Percentiles rank a stretch among this genome's conserved stretches.
Conservation (phyloP, 2,329 filamentous ascomycete species). For the Diaporthe humulicola region DNA sequence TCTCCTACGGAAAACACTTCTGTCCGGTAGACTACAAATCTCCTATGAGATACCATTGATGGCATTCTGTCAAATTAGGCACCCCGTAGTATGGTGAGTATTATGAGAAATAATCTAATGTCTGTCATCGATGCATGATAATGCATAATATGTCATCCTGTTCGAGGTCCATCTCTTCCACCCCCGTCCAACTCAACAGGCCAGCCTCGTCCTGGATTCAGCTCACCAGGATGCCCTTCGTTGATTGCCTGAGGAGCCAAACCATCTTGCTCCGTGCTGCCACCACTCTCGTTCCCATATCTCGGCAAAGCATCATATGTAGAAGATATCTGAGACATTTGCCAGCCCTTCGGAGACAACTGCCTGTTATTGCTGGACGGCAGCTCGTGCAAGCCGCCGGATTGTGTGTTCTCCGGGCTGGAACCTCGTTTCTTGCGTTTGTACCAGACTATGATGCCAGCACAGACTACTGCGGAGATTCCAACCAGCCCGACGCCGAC, state of each 20-base stretch:
- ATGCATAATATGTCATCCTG: neutral
- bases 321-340: neutral
- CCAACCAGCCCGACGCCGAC: constrained; percentile 26
- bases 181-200: neutral
- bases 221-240: constrained; percentile 3
- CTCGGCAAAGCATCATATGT: neutral
- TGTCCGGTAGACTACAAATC: too few relatives aligned
- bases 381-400: neutral
- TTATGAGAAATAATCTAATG: neutral
- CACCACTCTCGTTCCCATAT: neutral
- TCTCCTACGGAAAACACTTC: too few relatives aligned
- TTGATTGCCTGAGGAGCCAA: neutral
- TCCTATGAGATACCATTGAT: too few relatives aligned
- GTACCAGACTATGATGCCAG: constrained; percentile 15
- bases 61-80: too few relatives aligned
- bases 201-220: neutral
- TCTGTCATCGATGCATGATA: neutral
- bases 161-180: neutral
- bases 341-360: neutral
- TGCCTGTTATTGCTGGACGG: neutral
- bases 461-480: constrained; percentile 25
- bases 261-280: neutral
- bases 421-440: neutral
- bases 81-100: neutral
- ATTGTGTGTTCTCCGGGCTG: neutral